Conservation (phyloP, 306 rosid genomes). For the Nissolia schottii region DNA sequence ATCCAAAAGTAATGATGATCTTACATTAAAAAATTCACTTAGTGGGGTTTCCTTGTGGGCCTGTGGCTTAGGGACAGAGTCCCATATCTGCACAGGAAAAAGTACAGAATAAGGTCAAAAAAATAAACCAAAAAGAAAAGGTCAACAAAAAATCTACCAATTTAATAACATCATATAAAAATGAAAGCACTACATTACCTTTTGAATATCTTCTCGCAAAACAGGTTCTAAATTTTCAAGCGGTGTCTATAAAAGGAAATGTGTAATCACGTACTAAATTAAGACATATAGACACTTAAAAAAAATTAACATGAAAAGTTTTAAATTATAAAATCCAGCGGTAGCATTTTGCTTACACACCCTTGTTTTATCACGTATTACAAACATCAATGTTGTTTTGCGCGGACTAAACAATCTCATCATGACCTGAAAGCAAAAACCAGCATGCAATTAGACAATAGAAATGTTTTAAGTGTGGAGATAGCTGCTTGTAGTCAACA, state of each 20-base stretch:
- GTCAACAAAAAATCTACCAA: background rate
- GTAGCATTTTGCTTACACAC: slow-evolving; percentile 33
- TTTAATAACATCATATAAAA: background rate
- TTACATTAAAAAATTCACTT: slow-evolving; percentile 84
- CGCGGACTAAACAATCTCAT: slow-evolving; percentile 93
- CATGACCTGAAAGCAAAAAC: slow-evolving; percentile 61
- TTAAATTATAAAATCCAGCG: background rate
- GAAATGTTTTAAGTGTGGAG: slow-evolving; percentile 2
- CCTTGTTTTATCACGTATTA: slow-evolving; percentile 91
- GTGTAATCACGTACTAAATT: slow-evolving; percentile 7
- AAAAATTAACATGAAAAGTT: background rate
- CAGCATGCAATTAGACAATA: slow-evolving; percentile 9
- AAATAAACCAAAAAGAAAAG: background rate
- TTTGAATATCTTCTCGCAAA: slow-evolving; percentile 83
- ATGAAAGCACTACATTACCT: slow-evolving; percentile 38
- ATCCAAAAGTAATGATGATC: slow-evolving; percentile 21
- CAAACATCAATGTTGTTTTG: slow-evolving; percentile 84
- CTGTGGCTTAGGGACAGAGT: slow-evolving; percentile 80
- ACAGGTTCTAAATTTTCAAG: slow-evolving; percentile 89
- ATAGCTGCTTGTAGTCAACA: background rate
- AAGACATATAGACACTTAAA: background rate
- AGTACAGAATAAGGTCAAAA: slow-evolving; percentile 5
- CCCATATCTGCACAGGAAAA: slow-evolving; percentile 72
- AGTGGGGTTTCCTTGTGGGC: slow-evolving; percentile 74
- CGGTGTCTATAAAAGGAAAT: slow-evolving; percentile 56